Evolutionary conservation across 2,329 filamentous ascomycete species (phyloP).

Genomic region (Ceratocystis papillata): DNA sequence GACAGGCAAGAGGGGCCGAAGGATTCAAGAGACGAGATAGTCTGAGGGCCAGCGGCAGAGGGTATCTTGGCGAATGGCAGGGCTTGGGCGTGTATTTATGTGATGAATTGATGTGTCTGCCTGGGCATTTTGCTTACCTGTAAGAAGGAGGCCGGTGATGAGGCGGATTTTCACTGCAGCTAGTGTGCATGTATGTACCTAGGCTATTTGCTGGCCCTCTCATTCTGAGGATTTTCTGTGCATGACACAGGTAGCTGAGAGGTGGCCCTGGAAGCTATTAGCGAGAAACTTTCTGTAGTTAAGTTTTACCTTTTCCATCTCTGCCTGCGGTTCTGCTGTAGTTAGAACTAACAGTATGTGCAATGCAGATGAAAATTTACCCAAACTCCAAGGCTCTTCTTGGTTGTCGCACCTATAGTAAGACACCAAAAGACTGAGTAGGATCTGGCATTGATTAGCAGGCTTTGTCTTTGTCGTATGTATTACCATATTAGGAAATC

Average conservation of each 20-base stretch:
- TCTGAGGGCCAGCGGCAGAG: background rate
- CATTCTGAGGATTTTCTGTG: background rate
- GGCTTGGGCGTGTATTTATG: background rate
- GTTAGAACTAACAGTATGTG: background rate
- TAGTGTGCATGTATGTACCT: background rate
- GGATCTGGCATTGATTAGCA: background rate
- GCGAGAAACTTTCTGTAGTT: background rate
- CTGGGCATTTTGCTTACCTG: background rate
- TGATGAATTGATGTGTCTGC: background rate
- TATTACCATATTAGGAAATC: background rate
- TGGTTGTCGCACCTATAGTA: background rate
- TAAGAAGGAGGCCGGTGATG: background rate
- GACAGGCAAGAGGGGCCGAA: background rate
- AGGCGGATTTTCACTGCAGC: background rate
- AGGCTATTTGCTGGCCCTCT: background rate
- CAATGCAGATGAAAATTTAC: background rate
- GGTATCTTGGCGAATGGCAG: background rate
- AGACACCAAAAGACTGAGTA: background rate
- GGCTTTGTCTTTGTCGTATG: background rate
- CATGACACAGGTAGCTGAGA: slow-evolving; percentile 12
- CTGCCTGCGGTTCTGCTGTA: background rate
- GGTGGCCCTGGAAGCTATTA: background rate
- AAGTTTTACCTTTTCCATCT: background rate
- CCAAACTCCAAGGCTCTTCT: background rate
- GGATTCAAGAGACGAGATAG: slow-evolving; percentile 3